Percentiles rank a stretch among this genome's conserved stretches.
Conservation (phyloP, 345 rosid genomes). For the Murraya koenigii region DNA sequence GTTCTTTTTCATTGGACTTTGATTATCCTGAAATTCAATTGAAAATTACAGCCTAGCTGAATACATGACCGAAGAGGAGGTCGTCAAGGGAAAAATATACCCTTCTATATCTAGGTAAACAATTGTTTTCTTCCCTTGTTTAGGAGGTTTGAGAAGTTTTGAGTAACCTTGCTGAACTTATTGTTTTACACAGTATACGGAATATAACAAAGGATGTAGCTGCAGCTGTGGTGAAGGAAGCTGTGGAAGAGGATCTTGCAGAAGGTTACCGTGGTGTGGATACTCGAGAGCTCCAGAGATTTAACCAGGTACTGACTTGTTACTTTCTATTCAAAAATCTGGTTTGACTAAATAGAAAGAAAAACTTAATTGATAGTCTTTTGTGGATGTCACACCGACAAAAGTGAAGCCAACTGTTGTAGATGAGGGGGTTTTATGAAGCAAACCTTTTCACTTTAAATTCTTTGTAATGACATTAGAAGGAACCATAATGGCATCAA, state of each 20-base stretch:
- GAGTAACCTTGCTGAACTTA: background rate
- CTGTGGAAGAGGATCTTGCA: conserved; percentile 71
- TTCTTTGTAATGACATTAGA: too few species aligned
- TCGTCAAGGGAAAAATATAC: conserved; percentile 66
- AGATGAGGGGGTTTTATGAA: background rate
- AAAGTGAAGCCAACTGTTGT: background rate
- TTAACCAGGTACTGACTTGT: conserved; percentile 39
- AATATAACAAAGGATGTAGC: conserved; percentile 87
- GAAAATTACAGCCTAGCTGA: conserved; percentile 74
- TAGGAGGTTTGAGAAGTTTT: background rate
- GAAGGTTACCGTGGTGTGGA: conserved; percentile 86
- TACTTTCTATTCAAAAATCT: background rate
- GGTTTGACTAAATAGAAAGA: background rate
- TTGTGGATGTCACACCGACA: background rate
- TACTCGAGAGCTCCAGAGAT: conserved; percentile 64
- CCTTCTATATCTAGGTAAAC: conserved; percentile 84
- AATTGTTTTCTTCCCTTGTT: background rate
- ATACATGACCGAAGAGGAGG: conserved; percentile 93
- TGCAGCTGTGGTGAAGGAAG: conserved; percentile 88
- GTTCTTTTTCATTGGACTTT: background rate
- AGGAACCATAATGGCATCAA: background rate
- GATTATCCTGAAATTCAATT: conserved; percentile 16
- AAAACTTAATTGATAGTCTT: background rate
- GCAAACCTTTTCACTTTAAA: too few species aligned
- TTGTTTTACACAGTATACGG: conserved; percentile 60